Percentiles rank a stretch among this genome's conserved stretches.
phyloP scores from a whole-genome alignment of 257 asterid genomes.

The Galeopsis tetrahit region DNA sequence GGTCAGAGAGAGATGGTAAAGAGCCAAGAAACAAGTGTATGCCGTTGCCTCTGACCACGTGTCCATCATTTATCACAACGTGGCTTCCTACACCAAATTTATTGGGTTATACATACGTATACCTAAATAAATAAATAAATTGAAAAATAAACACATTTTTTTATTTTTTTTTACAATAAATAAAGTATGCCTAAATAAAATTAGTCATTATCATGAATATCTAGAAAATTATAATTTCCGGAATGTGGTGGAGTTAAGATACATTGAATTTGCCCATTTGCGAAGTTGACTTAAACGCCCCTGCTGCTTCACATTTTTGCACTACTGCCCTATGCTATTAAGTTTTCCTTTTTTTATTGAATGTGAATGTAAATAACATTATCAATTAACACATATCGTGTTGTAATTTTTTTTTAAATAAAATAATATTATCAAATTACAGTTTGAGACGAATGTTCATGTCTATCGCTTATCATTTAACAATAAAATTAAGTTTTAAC shows the following conservation, averaged over 20 bases:
- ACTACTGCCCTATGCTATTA: not conserved
- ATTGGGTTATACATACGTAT: not conserved
- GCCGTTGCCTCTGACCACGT: slow-evolving; percentile 41
- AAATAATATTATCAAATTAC: too few species aligned
- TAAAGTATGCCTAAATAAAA: not conserved
- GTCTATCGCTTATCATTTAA: too few species aligned
- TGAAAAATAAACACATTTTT: too few species aligned
- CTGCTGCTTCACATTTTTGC: slow-evolving; percentile 1
- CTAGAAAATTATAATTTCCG: not conserved
- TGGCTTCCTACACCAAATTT: slow-evolving; percentile 18
- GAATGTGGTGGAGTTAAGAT: not conserved
- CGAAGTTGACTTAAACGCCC: slow-evolving; percentile 21
- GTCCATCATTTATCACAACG: slow-evolving; percentile 35
- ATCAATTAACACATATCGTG: too few species aligned
- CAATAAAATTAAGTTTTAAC: too few species aligned
- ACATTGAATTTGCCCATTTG: slow-evolving; percentile 25
- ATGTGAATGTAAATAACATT: not conserved
- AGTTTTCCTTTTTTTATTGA: too few species aligned
- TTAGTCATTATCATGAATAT: slow-evolving; percentile 30
- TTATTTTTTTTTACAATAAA: too few species aligned
- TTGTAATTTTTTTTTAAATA: too few species aligned
- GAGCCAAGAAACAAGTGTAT: slow-evolving; percentile 36
- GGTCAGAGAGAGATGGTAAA: slow-evolving; percentile 20
- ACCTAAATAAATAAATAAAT: too few species aligned
- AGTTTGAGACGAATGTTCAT: too few species aligned